Evolutionary conservation across 352 stramenopile species (phyloP), one percentile per base, ranked within the genome.

Genomic region (Globisporangium sylvaticum): DNA sequence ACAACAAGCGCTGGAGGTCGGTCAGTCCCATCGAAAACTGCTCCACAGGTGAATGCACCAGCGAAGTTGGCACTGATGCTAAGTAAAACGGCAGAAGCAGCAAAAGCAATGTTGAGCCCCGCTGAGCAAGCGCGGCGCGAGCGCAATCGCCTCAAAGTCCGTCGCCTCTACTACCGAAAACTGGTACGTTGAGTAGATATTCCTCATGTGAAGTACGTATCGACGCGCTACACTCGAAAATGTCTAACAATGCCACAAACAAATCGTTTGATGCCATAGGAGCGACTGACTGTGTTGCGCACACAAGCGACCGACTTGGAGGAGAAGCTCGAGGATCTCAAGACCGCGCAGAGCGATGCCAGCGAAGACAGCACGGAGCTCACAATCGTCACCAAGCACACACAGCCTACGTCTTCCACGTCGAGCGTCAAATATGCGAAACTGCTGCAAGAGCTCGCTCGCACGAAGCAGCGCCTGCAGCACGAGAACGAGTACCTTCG

Each of bases 101-200:
- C n/a, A n/a, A n/a, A n/a, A n/a, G n/a, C n/a, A n/a, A n/a, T 29
- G 50, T 20, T 32, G 22, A 39, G 32, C 25, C 24, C 31, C 4
- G n/a, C 20, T 1, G 57, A 64, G 24, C 14, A 70, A 25, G 59
- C 58, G 42, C 65, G 65, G 3, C 65, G 65, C 58, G 53, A 66
- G 52, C 65, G 59, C 37, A 65, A 70, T 39, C 58, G 65, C 6
- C 39, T 70, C 22, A 65, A 66, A 63, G 65, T 65, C 15, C 65
- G 65, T 1, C 65, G 65, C 14, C 54, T 66, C 32, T 70, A 71
- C 58, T 63, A 71, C 42, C 53, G 65, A 42, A 71, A 71, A 20
- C 59, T 71, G 32, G 65, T 66, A 55, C 54, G 52, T n/a, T n/a
- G n/a, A n/a, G n/a, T n/a, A n/a, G n/a, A n/a, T n/a, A n/a, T n/a